Base-by-base conservation (phyloP, 768 basidiomycete species). In the Mycena chlorophos region DNA sequence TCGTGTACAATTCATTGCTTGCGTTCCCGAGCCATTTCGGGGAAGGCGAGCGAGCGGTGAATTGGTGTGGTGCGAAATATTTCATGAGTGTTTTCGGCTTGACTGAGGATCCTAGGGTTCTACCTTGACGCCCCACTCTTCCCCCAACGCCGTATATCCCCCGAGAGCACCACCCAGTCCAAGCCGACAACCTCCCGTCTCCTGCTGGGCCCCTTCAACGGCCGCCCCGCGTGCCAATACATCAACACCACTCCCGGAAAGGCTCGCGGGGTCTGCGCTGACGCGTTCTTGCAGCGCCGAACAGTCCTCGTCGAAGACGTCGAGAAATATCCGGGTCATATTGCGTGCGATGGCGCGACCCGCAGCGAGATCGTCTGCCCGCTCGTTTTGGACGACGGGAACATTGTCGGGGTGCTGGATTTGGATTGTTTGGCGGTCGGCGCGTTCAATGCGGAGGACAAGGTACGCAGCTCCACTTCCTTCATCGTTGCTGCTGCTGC, bases 281-380 rank as follows among this genome's bases (percentile, higher is more conserved):
- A 86, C 48, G 86, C 88, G 2, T 96, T 83, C 69, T 52, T 85
- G 14, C 76, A 76, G 48, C 70, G 68, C 40, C 65, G 74, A 60
- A 82, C 87, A 0, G 51, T 91, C 4, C 64, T 93, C n/a, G 91
- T 97, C 1, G 72, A 76, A 19, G 81, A 95, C 56, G 93, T 98
- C 19, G 81, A 89, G 23, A 70, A 69, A 10, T 94, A 94, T 66
- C 91, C 91, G 1, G 94, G 95, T 0, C 96, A 98, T 67, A 96
- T 97, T 58, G 91, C 93, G 2, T 98, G 96, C 66, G 94, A 98
- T 62, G 90, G 86, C 20, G 85, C 87, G 51, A 96, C 95, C 2
- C 87, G 87, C 65, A 91, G 90, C 63, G 96, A 98, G 69, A 84
- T 98, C 48, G 94, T 97, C 22, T 75, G 89, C 48, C 95, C 95